phyloP scores from a whole-genome alignment of 768 basidiomycete species.

The Pleurotus platypus region DNA sequence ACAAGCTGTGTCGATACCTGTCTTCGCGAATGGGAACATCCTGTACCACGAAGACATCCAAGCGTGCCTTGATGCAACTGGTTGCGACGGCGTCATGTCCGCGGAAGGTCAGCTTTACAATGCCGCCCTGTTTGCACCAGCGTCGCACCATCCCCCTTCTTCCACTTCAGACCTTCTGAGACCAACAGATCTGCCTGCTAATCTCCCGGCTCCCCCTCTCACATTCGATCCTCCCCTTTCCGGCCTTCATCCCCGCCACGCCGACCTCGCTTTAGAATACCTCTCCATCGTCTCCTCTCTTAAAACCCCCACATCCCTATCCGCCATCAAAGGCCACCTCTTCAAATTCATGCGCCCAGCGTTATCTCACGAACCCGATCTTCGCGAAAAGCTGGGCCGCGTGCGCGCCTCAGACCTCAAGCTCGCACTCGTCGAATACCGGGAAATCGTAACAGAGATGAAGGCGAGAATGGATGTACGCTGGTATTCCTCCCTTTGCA shows the following conservation, averaged over 20 bases:
- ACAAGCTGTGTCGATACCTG: slow-evolving; percentile 83
- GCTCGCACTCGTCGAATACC: slow-evolving; percentile 38
- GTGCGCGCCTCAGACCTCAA: slow-evolving; percentile 25
- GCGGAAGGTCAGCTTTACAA: slow-evolving; percentile 96
- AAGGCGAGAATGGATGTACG: slow-evolving; percentile 47
- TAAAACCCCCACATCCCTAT: slow-evolving; percentile 64
- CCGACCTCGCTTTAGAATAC: slow-evolving; percentile 80
- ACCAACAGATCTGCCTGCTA: not conserved
- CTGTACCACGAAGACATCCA: slow-evolving; percentile 83
- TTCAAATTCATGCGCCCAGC: slow-evolving; percentile 90
- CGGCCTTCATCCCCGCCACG: slow-evolving; percentile 47
- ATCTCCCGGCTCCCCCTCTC: not conserved
- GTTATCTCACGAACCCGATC: slow-evolving; percentile 58
- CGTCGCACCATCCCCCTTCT: slow-evolving; percentile 9
- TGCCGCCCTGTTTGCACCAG: slow-evolving; percentile 65
- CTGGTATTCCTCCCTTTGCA: not conserved
- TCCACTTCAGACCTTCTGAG: slow-evolving; percentile 3
- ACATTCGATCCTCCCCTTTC: not conserved
- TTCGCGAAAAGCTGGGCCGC: slow-evolving; percentile 69
- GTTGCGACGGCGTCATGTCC: slow-evolving; percentile 90
- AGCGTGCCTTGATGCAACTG: slow-evolving; percentile 76
- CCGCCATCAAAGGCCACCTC: slow-evolving; percentile 87
- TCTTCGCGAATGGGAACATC: slow-evolving; percentile 97
- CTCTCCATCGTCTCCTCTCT: slow-evolving; percentile 71
- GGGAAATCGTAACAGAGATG: slow-evolving; percentile 57